Evolutionary conservation across 1,139 yeast species (phyloP).

Genomic region (Lodderomyces theae): DNA sequence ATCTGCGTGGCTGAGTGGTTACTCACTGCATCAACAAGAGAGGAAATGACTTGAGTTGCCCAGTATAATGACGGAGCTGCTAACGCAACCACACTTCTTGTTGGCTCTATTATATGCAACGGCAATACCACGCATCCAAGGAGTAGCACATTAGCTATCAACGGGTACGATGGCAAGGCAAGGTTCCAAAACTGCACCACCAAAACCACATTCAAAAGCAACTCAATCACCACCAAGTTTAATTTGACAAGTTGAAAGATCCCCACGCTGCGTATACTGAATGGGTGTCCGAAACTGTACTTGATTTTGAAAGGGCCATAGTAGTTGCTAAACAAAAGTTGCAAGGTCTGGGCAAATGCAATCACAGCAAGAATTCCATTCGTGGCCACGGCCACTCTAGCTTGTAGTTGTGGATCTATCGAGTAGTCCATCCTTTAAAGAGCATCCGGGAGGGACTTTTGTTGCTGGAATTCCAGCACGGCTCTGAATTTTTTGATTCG

Average conservation of each 20-base stretch:
- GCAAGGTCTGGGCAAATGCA: conserved; percentile 21
- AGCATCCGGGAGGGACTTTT: no score
- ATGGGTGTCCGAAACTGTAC: conserved; percentile 31
- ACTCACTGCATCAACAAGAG: conserved; percentile 14
- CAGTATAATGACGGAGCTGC: conserved; percentile 30
- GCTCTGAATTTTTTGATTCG: no score
- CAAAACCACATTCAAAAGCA: conserved; percentile 17
- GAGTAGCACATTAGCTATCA: conserved; percentile 14
- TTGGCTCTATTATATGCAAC: conserved; percentile 32
- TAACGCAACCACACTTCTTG: conserved; percentile 25
- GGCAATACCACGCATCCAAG: conserved; percentile 23
- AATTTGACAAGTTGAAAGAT: conserved; percentile 23
- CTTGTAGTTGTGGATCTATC: no score
- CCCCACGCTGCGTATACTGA: conserved; percentile 28
- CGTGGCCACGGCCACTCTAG: no score
- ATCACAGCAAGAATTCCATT: conserved; percentile 14
- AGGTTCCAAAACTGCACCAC: conserved; percentile 15
- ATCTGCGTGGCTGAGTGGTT: conserved; percentile 16
- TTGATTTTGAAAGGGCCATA: conserved; percentile 28
- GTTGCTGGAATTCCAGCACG: no score
- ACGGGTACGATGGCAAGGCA: conserved; percentile 13
- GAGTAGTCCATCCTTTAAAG: no score
- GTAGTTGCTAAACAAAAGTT: conserved; percentile 20
- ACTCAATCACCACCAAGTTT: conserved; percentile 24
- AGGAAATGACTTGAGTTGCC: conserved; percentile 20